These are phyloP conservation scores for Millerozyma miso DNA, from an alignment of 805 yeast genomes.

Conservation along the genomic window DNA sequence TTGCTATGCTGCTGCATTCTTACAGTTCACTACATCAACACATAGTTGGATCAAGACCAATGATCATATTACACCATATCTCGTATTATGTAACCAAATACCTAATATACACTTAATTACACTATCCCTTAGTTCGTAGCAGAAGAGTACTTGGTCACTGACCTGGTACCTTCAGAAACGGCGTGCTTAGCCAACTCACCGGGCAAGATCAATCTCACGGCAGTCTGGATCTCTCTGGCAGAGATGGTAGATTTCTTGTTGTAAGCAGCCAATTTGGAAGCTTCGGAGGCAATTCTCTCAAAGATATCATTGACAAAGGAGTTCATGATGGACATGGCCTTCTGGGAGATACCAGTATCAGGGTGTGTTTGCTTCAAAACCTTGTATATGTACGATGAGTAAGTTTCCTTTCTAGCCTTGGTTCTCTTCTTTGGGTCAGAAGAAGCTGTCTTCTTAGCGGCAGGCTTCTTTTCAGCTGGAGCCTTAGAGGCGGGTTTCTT, in stretches of 20 bases:
- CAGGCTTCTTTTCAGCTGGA: slow-evolving; percentile 92
- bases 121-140: slow-evolving; percentile 32
- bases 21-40: background rate
- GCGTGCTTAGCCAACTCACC: slow-evolving; percentile 99
- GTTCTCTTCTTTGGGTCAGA: slow-evolving; percentile 85
- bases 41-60: background rate
- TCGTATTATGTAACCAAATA: background rate
- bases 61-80: background rate
- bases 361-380: slow-evolving; percentile 99
- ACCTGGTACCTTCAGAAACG: slow-evolving; percentile 97
- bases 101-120: background rate
- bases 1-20: slow-evolving; percentile 51
- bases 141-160: slow-evolving; percentile 94
- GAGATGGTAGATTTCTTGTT: slow-evolving; percentile 97
- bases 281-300: slow-evolving; percentile 97
- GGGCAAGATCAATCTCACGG: slow-evolving; percentile 95
- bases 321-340: slow-evolving; percentile 98
- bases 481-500: slow-evolving; percentile 91
- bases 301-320: slow-evolving; percentile 97
- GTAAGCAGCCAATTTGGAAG: slow-evolving; percentile 97
- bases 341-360: slow-evolving; percentile 98
- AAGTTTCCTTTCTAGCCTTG: slow-evolving; percentile 96
- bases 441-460: slow-evolving; percentile 82
- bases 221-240: slow-evolving; percentile 98
- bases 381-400: slow-evolving; percentile 97